phyloP scores from a whole-genome alignment of 768 basidiomycete genomes.

The Boletus subcaerulescens region DNA sequence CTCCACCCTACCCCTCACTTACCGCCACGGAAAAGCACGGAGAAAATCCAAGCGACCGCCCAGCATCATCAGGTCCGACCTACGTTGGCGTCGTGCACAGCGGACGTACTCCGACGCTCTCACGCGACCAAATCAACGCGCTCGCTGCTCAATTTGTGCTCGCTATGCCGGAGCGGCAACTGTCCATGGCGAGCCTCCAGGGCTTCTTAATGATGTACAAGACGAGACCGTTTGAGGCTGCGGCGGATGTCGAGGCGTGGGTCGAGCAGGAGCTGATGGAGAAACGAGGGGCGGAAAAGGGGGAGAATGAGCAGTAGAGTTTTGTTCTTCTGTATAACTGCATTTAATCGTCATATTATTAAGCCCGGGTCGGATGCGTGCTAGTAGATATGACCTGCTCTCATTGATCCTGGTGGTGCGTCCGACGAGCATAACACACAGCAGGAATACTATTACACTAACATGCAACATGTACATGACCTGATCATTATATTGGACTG shows the following conservation, averaged over 20 bases:
- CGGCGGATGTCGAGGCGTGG: slow-evolving; percentile 45
- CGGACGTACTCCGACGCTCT: slow-evolving; percentile 39
- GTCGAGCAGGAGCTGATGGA: slow-evolving; percentile 42
- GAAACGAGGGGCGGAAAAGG: background rate
- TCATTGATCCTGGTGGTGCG: too few relatives aligned
- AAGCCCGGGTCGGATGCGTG: too few relatives aligned
- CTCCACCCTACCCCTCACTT: background rate
- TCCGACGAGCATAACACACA: too few relatives aligned
- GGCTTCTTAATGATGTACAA: slow-evolving; percentile 73
- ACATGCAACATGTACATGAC: too few relatives aligned
- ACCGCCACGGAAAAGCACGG: slow-evolving; percentile 18
- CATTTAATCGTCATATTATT: too few relatives aligned
- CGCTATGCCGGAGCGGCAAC: slow-evolving; percentile 44
- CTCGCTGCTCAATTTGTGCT: slow-evolving; percentile 59
- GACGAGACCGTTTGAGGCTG: slow-evolving; percentile 53
- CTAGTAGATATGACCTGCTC: too few relatives aligned
- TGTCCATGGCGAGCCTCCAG: slow-evolving; percentile 44
- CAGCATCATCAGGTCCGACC: background rate
- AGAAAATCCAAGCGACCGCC: background rate
- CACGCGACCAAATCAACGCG: slow-evolving; percentile 34
- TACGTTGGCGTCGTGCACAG: slow-evolving; percentile 28
- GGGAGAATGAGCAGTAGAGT: background rate
- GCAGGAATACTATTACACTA: too few relatives aligned
- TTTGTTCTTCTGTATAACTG: background rate
- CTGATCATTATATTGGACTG: too few relatives aligned